Evolutionary conservation across 179 eudicot species (phyloP).

Genomic region (Monotropa hypopitys): DNA sequence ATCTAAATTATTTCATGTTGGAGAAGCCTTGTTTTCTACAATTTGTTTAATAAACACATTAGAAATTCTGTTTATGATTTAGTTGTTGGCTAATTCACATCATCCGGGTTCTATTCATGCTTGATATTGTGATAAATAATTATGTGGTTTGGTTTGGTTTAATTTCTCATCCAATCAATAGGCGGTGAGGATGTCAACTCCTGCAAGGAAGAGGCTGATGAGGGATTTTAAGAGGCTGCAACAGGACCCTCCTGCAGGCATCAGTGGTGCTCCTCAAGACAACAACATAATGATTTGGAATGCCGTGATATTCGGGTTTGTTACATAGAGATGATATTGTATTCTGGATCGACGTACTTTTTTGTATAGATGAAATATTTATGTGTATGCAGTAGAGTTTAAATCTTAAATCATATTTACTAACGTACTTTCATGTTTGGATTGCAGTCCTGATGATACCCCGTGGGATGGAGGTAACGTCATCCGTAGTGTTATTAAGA

Average conservation of each 20-base stretch:
- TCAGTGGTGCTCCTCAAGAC: conserved; percentile 8
- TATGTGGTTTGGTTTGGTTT: neutral
- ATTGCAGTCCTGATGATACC: conserved; percentile 12
- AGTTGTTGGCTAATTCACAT: neutral
- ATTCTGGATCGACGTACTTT: neutral
- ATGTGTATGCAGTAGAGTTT: neutral
- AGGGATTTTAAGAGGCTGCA: conserved; percentile 9
- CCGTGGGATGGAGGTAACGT: conserved; percentile 12
- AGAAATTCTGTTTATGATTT: neutral
- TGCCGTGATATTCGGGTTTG: conserved; percentile 2
- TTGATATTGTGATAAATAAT: neutral
- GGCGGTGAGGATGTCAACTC: conserved; percentile 16
- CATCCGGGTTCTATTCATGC: neutral
- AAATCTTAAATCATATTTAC: neutral
- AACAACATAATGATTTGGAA: conserved; percentile 6
- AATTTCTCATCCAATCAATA: neutral
- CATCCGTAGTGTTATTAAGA: neutral
- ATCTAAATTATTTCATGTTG: neutral
- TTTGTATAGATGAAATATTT: neutral
- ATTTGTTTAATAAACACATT: neutral
- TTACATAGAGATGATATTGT: neutral
- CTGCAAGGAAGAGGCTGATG: conserved; percentile 6
- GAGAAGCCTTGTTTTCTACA: neutral
- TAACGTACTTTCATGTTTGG: neutral
- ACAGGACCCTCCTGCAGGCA: conserved; percentile 1